These are phyloP conservation scores for Arthroderma uncinatum DNA, from an alignment of 2,329 filamentous ascomycete genomes.

Conservation along the genomic window DNA sequence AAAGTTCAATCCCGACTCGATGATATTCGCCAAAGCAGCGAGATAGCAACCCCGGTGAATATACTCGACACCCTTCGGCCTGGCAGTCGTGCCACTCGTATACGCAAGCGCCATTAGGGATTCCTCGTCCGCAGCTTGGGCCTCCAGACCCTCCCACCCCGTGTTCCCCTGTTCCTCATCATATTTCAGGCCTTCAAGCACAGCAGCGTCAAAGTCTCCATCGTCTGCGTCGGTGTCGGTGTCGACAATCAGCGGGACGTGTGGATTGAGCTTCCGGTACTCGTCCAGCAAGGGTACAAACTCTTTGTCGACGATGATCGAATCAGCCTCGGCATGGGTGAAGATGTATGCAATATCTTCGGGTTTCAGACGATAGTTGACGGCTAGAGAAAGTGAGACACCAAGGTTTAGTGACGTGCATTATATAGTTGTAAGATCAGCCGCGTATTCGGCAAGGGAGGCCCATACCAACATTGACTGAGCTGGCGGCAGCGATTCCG, in stretches of 20 bases:
- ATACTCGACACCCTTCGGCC: slow-evolving; percentile 85
- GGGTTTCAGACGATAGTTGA: slow-evolving; percentile 64
- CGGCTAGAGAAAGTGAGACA: slow-evolving; percentile 29
- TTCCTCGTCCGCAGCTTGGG: slow-evolving; percentile 63
- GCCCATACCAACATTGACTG: slow-evolving; percentile 53
- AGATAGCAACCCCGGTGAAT: slow-evolving; percentile 83
- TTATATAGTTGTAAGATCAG: not conserved
- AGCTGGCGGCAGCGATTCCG: slow-evolving; percentile 71
- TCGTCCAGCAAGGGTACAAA: slow-evolving; percentile 58
- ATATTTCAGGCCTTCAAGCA: slow-evolving; percentile 65
- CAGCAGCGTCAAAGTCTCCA: slow-evolving; percentile 72
- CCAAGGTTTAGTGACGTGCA: not conserved
- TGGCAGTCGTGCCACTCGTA: slow-evolving; percentile 83
- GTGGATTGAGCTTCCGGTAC: slow-evolving; percentile 51
- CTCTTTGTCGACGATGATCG: slow-evolving; percentile 77
- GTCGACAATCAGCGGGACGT: slow-evolving; percentile 66
- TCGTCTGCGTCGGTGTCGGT: slow-evolving; percentile 69
- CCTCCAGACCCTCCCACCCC: slow-evolving; percentile 67
- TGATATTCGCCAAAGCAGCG: slow-evolving; percentile 69
- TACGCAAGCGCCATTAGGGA: slow-evolving; percentile 78
- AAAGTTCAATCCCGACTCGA: slow-evolving; percentile 76
- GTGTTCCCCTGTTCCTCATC: slow-evolving; percentile 54
- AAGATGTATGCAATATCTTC: slow-evolving; percentile 90
- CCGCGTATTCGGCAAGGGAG: not conserved
- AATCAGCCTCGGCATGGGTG: slow-evolving; percentile 72